Evolutionary conservation across 2,329 filamentous ascomycete species (phyloP), one percentile per base, ranked within the genome.

Genomic region (Xylogone sp.): DNA sequence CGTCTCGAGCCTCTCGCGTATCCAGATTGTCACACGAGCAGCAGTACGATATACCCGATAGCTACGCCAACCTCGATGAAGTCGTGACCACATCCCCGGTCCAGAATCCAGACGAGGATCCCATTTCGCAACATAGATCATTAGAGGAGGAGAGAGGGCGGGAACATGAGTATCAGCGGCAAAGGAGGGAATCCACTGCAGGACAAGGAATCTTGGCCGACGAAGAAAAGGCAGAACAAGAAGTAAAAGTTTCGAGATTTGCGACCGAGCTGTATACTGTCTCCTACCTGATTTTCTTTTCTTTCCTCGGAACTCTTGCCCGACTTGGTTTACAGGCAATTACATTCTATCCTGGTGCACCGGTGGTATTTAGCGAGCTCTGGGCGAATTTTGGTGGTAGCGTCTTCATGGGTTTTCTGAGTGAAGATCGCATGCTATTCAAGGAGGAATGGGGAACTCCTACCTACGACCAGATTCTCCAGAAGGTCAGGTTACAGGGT

Each of bases 321-420:
- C 82, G 93, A 10, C 73, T 97, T 1, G 92, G 91, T 3, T 71
- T 96, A 7, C 83, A 91, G 64, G 85, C 86, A 45, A 71, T 97
- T 48, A 94, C 90, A 0, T 82, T 78, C 51, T 97, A 96, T 66
- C 84, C 87, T 1, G 87, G 86, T 20, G 82, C 88, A 0, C 90
- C 91, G 0, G 74, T 94, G 20, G 74, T 82, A 4, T 92, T 89
- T 50, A 79, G 83, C 47, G 84, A 88, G 2, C 70, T 96, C 20
- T 97, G 93, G 93, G 86, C 91, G 54, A 97, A 97, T 63, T 86
- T 96, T 45, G 82, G 76, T 1, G 93, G 93, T 1, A 87, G 88
- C 50, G 65, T 95, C 0, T 59, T 96, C 52, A 88, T 97, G 82
- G 93, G 94, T 2, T 95, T 96, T 64, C 76, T 97, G 2, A 73